These are phyloP conservation scores for Cyberlindnera galapagoensis DNA, from an alignment of 805 yeast species.

Conservation along the genomic window DNA sequence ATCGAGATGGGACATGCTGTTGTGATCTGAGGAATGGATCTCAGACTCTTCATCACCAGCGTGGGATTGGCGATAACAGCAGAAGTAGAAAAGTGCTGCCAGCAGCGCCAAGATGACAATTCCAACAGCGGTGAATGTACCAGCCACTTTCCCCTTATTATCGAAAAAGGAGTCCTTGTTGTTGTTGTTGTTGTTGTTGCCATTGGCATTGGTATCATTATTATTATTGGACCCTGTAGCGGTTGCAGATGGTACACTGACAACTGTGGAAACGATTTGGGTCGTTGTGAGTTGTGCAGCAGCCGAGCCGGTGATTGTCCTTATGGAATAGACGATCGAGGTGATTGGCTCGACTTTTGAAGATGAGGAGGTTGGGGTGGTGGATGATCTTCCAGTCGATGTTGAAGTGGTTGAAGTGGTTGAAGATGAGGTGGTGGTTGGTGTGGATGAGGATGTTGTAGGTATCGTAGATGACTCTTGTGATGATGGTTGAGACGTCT, in stretches of 20 bases:
- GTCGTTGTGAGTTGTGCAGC: conserved; percentile 22
- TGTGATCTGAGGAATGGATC: conserved; percentile 4
- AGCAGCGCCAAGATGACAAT: conserved; percentile 45
- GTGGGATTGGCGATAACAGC: conserved; percentile 24
- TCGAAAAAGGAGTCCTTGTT: conserved; percentile 45
- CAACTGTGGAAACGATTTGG: conserved; percentile 20
- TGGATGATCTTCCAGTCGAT: conserved; percentile 20
- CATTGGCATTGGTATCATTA: no score
- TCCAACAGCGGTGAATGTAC: conserved; percentile 73
- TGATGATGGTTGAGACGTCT: neutral
- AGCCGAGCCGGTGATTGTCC: conserved; percentile 29
- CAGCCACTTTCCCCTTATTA: conserved; percentile 70
- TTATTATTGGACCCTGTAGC: no score
- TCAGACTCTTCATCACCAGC: conserved; percentile 12
- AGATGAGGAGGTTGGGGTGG: conserved; percentile 4
- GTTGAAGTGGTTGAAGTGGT: conserved; percentile 16
- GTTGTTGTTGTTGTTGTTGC: conserved; percentile 17
- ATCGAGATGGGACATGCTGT: conserved; percentile 9
- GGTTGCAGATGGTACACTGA: conserved; percentile 19
- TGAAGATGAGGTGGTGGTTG: conserved; percentile 10
- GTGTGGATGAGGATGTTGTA: neutral
- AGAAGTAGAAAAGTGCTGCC: conserved; percentile 37
- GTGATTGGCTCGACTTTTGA: conserved; percentile 20
- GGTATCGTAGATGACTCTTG: conserved; percentile 1
- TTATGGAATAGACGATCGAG: conserved; percentile 29